Evolutionary conservation across 2,329 filamentous ascomycete genomes (phyloP).

Genomic region (Balansia obtecta): DNA sequence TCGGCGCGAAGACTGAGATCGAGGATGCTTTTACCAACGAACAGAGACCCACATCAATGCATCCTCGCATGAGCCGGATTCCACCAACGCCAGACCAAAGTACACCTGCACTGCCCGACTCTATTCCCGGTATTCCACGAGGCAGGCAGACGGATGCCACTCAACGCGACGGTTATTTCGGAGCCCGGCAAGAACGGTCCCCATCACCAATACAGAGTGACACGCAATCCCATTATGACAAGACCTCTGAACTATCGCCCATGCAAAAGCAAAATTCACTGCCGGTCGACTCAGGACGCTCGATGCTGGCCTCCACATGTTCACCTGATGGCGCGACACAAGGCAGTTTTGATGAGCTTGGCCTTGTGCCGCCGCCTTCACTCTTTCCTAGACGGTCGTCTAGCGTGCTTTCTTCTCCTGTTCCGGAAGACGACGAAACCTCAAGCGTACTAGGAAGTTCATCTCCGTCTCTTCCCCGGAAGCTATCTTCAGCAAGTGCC

Average conservation of each 20-base stretch:
- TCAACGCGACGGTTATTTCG: slow-evolving; percentile 28
- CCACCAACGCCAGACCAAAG: slow-evolving; percentile 36
- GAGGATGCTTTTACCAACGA: slow-evolving; percentile 39
- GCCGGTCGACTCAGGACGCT: slow-evolving; percentile 23
- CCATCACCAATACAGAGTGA: slow-evolving; percentile 38
- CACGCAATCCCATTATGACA: slow-evolving; percentile 17
- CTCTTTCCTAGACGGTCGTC: slow-evolving; percentile 40
- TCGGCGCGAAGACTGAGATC: slow-evolving; percentile 41
- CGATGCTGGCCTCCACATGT: slow-evolving; percentile 18
- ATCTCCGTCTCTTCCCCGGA: slow-evolving; percentile 56
- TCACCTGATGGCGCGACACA: slow-evolving; percentile 35
- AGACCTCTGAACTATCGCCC: slow-evolving; percentile 17
- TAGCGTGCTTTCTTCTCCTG: slow-evolving; percentile 50
- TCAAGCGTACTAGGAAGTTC: slow-evolving; percentile 39
- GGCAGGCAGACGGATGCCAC: slow-evolving; percentile 27
- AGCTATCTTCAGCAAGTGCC: slow-evolving; percentile 60
- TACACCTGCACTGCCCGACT: slow-evolving; percentile 32
- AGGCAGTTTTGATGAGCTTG: slow-evolving; percentile 36
- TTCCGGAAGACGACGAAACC: slow-evolving; percentile 61
- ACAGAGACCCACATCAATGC: slow-evolving; percentile 59
- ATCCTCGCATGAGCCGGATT: slow-evolving; percentile 59
- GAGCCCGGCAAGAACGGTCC: slow-evolving; percentile 44
- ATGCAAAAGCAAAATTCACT: slow-evolving; percentile 20
- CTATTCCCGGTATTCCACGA: slow-evolving; percentile 26
- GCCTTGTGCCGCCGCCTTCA: slow-evolving; percentile 37